Conservation (phyloP, 2,329 filamentous ascomycete genomes). For the Knufia fluminis region DNA sequence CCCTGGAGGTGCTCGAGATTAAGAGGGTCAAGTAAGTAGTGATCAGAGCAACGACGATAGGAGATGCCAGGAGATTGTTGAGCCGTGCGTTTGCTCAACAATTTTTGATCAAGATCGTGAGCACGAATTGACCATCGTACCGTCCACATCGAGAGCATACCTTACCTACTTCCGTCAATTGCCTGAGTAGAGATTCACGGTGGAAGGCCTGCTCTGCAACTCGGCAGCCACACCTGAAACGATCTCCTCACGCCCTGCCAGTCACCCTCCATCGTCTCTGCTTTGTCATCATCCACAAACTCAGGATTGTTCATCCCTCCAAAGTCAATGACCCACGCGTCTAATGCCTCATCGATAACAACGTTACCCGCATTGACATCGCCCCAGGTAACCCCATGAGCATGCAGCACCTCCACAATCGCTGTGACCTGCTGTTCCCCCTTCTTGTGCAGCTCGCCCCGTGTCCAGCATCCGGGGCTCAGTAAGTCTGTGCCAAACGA, state of each 20-base stretch:
- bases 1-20: neutral
- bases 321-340: slow-evolving; percentile 11
- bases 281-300: slow-evolving; percentile 1
- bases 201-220: neutral
- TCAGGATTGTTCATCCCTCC: no score
- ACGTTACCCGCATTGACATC: slow-evolving; percentile 10
- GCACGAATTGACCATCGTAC: no score
- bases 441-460: slow-evolving; percentile 4
- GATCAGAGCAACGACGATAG: no score
- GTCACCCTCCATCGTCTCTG: neutral
- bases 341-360: slow-evolving; percentile 8
- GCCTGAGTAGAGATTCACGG: neutral
- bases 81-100: no score
- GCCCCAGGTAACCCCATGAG: slow-evolving; percentile 9
- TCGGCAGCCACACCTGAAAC: neutral
- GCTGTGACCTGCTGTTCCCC: slow-evolving; percentile 9
- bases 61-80: no score
- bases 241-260: slow-evolving; percentile 1
- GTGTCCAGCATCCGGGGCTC: neutral
- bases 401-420: slow-evolving; percentile 7
- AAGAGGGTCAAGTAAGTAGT: no score
- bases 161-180: neutral
- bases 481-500: neutral
- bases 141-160: no score
- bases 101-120: no score